Evolutionary conservation across 306 rosid species (phyloP), one percentile per base, ranked within the genome.

Genomic region (Bauhinia variegata): DNA sequence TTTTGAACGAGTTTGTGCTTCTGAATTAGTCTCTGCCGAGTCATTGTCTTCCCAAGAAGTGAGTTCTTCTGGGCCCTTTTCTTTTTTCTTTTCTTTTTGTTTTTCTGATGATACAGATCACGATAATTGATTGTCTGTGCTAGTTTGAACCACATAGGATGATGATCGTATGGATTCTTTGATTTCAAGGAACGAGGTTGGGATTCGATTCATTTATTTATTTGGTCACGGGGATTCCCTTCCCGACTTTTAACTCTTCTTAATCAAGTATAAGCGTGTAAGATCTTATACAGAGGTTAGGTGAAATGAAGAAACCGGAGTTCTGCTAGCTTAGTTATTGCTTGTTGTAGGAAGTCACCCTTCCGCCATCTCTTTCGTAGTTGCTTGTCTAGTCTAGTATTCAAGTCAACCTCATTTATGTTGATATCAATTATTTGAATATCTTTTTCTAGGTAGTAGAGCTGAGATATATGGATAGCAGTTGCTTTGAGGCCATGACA

Each of bases 21-120:
- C 87, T 44, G 96, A 87, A 34, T 69, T 77, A 14, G 89, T 76
- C 60, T 81, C 85, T 8, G 81, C 80, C 42, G 88, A 83, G 60
- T 76, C 86, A 43, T 64, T 83, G 39, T 78, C 68, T 67, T 68
- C 91, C 44, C 85, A 80, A 75, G 50, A 69, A 75, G 97, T 90
- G 46, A 80, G 89, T 78, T 83, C 67, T 56, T 36, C 38, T 49
- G 36, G 38, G 23, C 19, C 52, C 49, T 57, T 70, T 57, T 14
- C 5, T 19, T 61, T 23, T 49, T 62, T 38, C 15, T 8, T 34
- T 59, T 38, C 39, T 44, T 11, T 60, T 59, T 80, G 18, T 58
- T 16, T 54, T 48, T 48, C 51, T 56, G 57, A 12, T 63, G 67
- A 51, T 3, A 4, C 34, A 23, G 36, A 44, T 7, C 39, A 44